phyloP scores from a whole-genome alignment of 2,329 filamentous ascomycete species.

The Helotiales sp. region DNA sequence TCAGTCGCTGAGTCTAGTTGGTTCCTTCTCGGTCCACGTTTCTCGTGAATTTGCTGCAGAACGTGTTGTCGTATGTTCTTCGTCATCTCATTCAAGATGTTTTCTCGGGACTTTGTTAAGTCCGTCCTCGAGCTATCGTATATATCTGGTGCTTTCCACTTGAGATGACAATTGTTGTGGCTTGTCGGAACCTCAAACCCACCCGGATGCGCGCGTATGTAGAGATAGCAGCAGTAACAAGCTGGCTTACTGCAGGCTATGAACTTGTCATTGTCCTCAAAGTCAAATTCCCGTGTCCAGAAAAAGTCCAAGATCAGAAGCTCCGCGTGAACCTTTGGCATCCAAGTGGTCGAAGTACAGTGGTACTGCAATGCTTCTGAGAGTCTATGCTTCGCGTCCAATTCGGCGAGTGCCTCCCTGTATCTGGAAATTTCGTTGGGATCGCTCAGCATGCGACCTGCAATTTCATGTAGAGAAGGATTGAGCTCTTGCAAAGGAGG shows the following conservation, averaged over 20 bases:
- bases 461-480: neutral
- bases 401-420: neutral
- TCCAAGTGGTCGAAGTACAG: slow-evolving; percentile 31
- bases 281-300: slow-evolving; percentile 34
- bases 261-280: slow-evolving; percentile 43
- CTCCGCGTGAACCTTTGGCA: slow-evolving; percentile 44
- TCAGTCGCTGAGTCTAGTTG: slow-evolving; percentile 15
- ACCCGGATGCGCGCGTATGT: slow-evolving; percentile 43
- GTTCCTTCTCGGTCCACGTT: neutral
- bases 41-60: slow-evolving; percentile 3
- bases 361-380: slow-evolving; percentile 25
- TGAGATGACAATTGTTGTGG: slow-evolving; percentile 43
- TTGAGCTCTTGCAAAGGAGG: slow-evolving; percentile 4
- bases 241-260: slow-evolving; percentile 53
- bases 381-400: neutral
- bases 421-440: neutral
- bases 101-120: neutral
- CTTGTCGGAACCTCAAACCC: slow-evolving; percentile 23
- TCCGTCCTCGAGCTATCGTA: neutral
- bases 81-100: neutral
- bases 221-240: slow-evolving; percentile 50
- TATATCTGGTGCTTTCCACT: slow-evolving; percentile 40
- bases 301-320: slow-evolving; percentile 50
- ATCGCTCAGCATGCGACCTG: neutral
- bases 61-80: neutral